Evolutionary conservation across 306 rosid species (phyloP), one percentile per base, ranked within the genome.

Genomic region (Clitoria ternatea): DNA sequence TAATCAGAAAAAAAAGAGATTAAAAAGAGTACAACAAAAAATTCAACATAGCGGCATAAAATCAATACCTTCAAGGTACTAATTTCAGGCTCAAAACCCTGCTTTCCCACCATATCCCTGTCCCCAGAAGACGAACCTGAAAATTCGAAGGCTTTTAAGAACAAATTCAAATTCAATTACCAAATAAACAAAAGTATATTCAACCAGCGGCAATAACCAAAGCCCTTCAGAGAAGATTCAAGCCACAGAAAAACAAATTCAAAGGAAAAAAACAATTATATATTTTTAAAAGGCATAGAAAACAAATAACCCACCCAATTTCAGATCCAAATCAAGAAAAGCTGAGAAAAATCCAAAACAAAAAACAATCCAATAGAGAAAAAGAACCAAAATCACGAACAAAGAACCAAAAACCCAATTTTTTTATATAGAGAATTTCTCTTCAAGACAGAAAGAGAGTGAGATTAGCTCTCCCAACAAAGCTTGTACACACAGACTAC

Each of bases 41-140:
- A 1, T 4, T 18, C 24, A 17, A 15, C 0, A 44, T 23, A 17
- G n/a, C 15, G 4, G 5, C 50, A 75, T 37, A 67, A n/a, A n/a
- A 68, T 3, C 42, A 39, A 54, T 83, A 93, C 98, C 97, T 88
- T 88, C 7, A 37, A 20, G 26, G 82, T 33, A 65, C 72, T 80
- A 69, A 39, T 23, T 48, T 70, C 82, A 24, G 37, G 30, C 55
- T 81, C 79, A 27, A n/a, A 47, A 7, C 67, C 78, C 70, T 45
- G 76, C 12, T 78, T 79, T 11, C 18, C 65, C 22, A 53, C 84
- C 79, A 52, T 20, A 33, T 23, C 4, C n/a, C 61, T 19, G 43
- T 70, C 79, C n/a, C 61, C 60, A 2, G 61, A 32, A 9, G 69
- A 43, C 29, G 78, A 76, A 80, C 78, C 94, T 93, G 81, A 52